Conservation (phyloP, 805 yeast genomes). For the Nakazawaea peltata region DNA sequence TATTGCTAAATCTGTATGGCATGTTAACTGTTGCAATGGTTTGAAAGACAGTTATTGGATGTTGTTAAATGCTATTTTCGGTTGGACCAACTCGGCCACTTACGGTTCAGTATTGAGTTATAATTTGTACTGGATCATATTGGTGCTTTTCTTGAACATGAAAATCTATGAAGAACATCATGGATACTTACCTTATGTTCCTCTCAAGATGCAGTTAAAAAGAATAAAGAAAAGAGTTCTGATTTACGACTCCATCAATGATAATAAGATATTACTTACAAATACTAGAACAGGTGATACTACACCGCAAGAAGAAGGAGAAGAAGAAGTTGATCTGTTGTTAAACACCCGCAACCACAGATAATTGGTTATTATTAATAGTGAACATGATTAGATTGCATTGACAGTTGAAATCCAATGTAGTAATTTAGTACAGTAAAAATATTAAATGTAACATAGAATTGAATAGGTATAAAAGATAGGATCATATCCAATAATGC, state of each 20-base stretch:
- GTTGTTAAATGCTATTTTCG: conserved; percentile 80
- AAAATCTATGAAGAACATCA: conserved; percentile 41
- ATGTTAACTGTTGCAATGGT: conserved; percentile 91
- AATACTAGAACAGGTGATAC: background rate
- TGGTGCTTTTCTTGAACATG: conserved; percentile 35
- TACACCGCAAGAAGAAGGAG: background rate
- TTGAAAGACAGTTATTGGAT: conserved; percentile 91
- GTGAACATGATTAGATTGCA: no score
- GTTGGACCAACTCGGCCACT: conserved; percentile 94
- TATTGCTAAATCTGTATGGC: conserved; percentile 76
- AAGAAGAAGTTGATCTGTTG: conserved; percentile 2
- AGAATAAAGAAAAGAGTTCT: conserved; percentile 35
- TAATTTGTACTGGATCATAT: conserved; percentile 57
- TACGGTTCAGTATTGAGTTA: conserved; percentile 78
- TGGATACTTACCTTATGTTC: conserved; percentile 56
- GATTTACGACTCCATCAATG: conserved; percentile 9
- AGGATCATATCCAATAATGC: no score
- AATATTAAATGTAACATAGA: no score
- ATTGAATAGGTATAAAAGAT: no score
- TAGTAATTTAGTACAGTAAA: no score
- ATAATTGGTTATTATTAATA: background rate
- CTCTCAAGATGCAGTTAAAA: conserved; percentile 51
- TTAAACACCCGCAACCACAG: background rate
- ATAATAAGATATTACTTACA: conserved; percentile 2
- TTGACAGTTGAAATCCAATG: background rate